Percentiles rank a stretch among this genome's conserved stretches.
Evolutionary conservation across 371 early-diverging fungal genomes (phyloP).

Genomic region (Mortierella sp.): DNA sequence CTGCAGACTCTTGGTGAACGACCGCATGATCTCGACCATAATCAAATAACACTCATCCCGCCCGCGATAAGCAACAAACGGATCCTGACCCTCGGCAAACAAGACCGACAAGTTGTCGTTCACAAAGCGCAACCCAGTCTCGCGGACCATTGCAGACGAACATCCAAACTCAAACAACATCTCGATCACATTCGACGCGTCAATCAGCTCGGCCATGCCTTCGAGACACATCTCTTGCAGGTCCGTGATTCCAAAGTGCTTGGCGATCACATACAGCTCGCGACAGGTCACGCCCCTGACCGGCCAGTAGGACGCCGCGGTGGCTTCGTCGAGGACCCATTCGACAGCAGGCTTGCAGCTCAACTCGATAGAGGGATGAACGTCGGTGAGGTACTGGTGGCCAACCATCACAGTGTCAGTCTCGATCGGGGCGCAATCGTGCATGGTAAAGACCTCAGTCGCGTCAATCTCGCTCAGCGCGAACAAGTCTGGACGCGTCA

Average conservation of each 20-base stretch:
- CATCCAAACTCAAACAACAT: conserved; percentile 4
- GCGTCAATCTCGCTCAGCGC: not conserved
- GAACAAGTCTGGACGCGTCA: not conserved
- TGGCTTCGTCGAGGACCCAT: not conserved
- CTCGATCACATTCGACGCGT: not conserved
- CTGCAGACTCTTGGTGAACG: not conserved
- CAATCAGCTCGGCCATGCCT: not conserved
- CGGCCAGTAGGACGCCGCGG: not conserved
- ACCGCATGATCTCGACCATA: not conserved
- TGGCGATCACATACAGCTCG: not conserved
- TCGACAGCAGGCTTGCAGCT: not conserved
- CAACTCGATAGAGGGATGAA: not conserved
- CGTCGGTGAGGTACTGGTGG: not conserved
- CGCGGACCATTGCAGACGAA: not conserved
- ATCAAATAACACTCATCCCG: not conserved
- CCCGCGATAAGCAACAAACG: not conserved
- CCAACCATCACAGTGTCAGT: not conserved
- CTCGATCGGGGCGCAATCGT: not conserved
- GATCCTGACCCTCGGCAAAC: not conserved
- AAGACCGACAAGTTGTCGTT: not conserved
- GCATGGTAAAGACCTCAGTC: not conserved
- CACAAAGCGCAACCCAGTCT: not conserved
- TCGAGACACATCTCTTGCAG: not conserved
- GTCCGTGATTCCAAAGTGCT: not conserved
- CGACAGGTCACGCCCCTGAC: not conserved